These are phyloP conservation scores for Alternaria tenuissima DNA, from an alignment of 2,329 filamentous ascomycete species.

Conservation along the genomic window DNA sequence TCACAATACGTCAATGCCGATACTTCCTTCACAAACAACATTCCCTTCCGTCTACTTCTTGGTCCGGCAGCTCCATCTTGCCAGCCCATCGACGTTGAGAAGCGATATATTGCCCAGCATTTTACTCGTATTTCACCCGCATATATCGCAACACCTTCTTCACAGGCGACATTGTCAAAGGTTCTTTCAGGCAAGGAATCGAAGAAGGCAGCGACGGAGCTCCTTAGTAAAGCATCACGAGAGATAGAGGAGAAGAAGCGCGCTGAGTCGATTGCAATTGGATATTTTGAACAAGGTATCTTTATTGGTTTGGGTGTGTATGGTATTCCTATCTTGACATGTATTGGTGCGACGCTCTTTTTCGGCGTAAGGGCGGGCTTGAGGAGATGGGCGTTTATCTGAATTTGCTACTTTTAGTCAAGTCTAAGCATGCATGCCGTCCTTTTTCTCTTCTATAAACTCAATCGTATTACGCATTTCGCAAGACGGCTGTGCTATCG, in stretches of 20 bases:
- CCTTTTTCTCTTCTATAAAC: neutral
- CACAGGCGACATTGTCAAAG: constrained; percentile 30
- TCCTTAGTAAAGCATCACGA: constrained; percentile 25
- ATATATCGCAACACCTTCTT: constrained; percentile 19
- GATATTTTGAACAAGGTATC: constrained; percentile 44
- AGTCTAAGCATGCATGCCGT: too few species aligned
- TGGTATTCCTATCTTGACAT: constrained; percentile 41
- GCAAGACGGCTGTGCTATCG: neutral
- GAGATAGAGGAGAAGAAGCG: constrained; percentile 47
- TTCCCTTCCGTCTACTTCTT: constrained; percentile 63
- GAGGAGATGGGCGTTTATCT: constrained; percentile 30
- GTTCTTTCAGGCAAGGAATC: constrained; percentile 20
- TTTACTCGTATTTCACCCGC: constrained; percentile 32
- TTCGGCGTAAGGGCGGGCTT: constrained; percentile 37
- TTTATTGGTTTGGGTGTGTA: constrained; percentile 49
- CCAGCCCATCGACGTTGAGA: constrained; percentile 26
- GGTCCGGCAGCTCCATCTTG: constrained; percentile 34
- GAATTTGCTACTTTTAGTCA: neutral
- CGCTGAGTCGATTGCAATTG: constrained; percentile 40
- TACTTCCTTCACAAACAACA: constrained; percentile 64
- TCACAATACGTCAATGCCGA: constrained; percentile 63
- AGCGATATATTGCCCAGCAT: constrained; percentile 28
- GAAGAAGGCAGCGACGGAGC: constrained; percentile 19
- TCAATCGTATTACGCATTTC: neutral
- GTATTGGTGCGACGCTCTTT: constrained; percentile 36